phyloP scores from a whole-genome alignment of 768 basidiomycete genomes.

The Tricholoma bakamatsutake region DNA sequence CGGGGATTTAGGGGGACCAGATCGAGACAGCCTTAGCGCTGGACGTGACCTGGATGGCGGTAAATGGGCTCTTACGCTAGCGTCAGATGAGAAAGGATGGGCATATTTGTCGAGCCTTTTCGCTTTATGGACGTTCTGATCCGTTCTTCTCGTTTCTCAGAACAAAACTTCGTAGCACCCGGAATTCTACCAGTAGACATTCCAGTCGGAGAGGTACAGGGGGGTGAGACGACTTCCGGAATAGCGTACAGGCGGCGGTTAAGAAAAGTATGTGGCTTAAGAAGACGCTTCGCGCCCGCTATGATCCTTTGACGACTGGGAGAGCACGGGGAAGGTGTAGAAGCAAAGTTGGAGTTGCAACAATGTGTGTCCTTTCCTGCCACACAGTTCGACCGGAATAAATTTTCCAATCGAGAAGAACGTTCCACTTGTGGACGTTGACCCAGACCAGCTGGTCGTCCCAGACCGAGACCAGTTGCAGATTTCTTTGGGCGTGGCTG shows the following conservation, averaged over 20 bases:
- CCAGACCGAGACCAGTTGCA: conserved; percentile 10
- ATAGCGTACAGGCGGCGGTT: conserved; percentile 10
- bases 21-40: background rate
- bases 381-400: background rate
- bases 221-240: conserved; percentile 11
- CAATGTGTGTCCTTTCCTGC: background rate
- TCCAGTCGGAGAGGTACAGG: background rate
- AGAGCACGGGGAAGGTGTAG: background rate
- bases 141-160: background rate
- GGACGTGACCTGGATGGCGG: background rate
- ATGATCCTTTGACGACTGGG: background rate
- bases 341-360: background rate
- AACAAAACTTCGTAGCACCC: background rate
- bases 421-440: background rate
- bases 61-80: background rate
- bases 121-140: background rate
- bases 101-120: background rate
- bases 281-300: conserved; percentile 4
- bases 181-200: background rate
- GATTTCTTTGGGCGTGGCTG: conserved; percentile 1
- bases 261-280: conserved; percentile 1
- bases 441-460: conserved; percentile 5
- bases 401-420: background rate
- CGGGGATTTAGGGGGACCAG: background rate
- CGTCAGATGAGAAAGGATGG: background rate